Evolutionary conservation across 345 rosid genomes (phyloP).

Genomic region (Rhodomyrtus tomentosa): DNA sequence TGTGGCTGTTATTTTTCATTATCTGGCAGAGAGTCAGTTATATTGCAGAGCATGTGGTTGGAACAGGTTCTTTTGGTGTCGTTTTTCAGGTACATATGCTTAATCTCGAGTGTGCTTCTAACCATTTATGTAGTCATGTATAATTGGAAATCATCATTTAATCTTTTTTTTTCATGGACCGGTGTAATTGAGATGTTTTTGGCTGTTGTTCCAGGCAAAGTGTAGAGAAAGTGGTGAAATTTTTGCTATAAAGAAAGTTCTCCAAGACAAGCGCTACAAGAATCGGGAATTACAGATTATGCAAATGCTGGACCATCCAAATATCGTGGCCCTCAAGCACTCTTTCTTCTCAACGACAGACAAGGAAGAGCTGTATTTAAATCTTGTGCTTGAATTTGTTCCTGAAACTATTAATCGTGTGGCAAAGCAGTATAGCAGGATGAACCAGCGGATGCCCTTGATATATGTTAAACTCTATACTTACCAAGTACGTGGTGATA

Average conservation of each 20-base stretch:
- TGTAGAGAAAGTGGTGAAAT: constrained; percentile 93
- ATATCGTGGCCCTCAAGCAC: constrained; percentile 77
- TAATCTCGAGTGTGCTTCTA: neutral
- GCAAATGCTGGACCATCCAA: constrained; percentile 90
- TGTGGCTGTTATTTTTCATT: constrained; percentile 6
- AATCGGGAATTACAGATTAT: constrained; percentile 90
- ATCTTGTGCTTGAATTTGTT: constrained; percentile 93
- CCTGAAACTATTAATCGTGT: constrained; percentile 84
- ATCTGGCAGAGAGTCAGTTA: constrained; percentile 64
- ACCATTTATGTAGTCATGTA: neutral
- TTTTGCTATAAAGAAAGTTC: constrained; percentile 96
- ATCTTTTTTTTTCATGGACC: neutral
- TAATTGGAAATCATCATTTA: neutral
- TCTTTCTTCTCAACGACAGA: constrained; percentile 91
- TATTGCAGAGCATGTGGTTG: constrained; percentile 88
- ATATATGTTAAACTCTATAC: constrained; percentile 90
- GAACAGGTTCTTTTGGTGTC: constrained; percentile 95
- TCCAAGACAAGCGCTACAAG: constrained; percentile 95
- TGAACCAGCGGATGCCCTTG: constrained; percentile 79
- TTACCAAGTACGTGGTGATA: constrained; percentile 51
- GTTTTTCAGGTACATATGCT: constrained; percentile 72
- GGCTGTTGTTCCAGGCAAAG: constrained; percentile 61
- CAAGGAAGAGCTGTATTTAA: constrained; percentile 89
- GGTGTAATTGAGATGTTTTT: neutral
- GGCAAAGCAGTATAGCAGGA: constrained; percentile 73